Base-by-base conservation (phyloP, 2,329 filamentous ascomycete genomes). In the Teratosphaeria destructans region DNA sequence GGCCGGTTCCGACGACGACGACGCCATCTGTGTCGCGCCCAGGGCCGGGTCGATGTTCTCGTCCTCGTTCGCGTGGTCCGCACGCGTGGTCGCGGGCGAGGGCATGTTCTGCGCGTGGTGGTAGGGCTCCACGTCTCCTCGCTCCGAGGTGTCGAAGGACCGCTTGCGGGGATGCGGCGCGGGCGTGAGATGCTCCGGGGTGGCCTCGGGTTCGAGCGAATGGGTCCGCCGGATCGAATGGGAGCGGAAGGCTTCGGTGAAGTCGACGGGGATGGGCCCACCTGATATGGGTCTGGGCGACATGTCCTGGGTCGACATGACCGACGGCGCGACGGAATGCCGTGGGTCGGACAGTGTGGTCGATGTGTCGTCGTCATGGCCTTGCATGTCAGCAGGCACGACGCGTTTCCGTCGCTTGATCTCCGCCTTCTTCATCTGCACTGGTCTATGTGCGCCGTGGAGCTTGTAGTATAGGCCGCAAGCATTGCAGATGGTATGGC, bases 401-500 rank as follows among this genome's bases (percentile, higher is more conserved):
- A 97, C 91, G 60, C 94, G 86, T 79, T 97, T 97, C 62, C 94
- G 83, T 63, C 94, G 85, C 75, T 99, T 97, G 73, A 99, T 99
- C 29, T 95, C 89, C 3, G 90, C 88, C 74, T 96, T 97, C 75
- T 97, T 99, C 94, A 99, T 97, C n/a, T 90, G 90, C 5, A 94
- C 90, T 0, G 94, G 94, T 52, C 94, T 84, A 74, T 96, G 93
- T 34, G 91, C 86, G 58, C 92, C 92, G 72, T 99, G 94, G 2
- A 99, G 84, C 74, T 97, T 97, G 77, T 95, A 91, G 74, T 99
- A 99, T 3, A 99, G 78, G 4, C 93, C 94, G 78, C 94, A 99
- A 57, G 94, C 94, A 75, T 99, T 99, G 78, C 94, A 99, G 64
- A 99, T 99, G 5, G 93, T 95, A 75, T 96, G 92, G 1, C 94